phyloP scores from a whole-genome alignment of 2,329 filamentous ascomycete genomes.

The Diaporthe sp. region DNA sequence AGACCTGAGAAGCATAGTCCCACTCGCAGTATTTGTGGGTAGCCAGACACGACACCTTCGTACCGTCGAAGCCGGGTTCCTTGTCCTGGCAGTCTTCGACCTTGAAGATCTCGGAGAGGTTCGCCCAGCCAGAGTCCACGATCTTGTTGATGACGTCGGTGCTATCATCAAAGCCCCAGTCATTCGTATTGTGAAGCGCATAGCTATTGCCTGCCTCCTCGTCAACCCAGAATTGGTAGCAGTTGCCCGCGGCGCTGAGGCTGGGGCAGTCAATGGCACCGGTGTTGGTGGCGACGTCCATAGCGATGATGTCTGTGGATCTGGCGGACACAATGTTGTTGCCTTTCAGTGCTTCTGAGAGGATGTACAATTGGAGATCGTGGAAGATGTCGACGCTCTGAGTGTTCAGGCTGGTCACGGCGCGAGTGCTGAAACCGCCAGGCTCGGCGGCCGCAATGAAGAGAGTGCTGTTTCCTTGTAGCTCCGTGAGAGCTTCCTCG shows the following conservation, averaged over 20 bases:
- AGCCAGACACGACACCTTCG: constrained; percentile 29
- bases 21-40: constrained; percentile 26
- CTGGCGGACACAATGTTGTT: constrained; percentile 11
- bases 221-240: constrained; percentile 23
- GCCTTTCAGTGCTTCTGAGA: constrained; percentile 16
- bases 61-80: constrained; percentile 23
- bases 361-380: constrained; percentile 20
- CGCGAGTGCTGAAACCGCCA: constrained; percentile 24
- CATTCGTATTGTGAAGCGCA: constrained; percentile 23
- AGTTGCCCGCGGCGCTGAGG: constrained; percentile 7
- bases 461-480: constrained; percentile 16
- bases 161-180: constrained; percentile 24
- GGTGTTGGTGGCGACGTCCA: constrained; percentile 10
- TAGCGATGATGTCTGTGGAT: constrained; percentile 1
- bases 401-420: constrained; percentile 24
- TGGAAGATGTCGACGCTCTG: constrained; percentile 30
- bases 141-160: constrained; percentile 16
- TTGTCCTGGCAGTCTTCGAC: constrained; percentile 15
- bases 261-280: constrained; percentile 15
- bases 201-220: constrained; percentile 11
- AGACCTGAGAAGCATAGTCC: constrained; percentile 12
- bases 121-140: constrained; percentile 22
- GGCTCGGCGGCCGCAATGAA: constrained; percentile 16
- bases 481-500: not conserved
- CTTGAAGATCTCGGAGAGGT: constrained; percentile 22